These are phyloP conservation scores for Potentilla sterilis DNA, from an alignment of 306 rosid species.

Conservation along the genomic window DNA sequence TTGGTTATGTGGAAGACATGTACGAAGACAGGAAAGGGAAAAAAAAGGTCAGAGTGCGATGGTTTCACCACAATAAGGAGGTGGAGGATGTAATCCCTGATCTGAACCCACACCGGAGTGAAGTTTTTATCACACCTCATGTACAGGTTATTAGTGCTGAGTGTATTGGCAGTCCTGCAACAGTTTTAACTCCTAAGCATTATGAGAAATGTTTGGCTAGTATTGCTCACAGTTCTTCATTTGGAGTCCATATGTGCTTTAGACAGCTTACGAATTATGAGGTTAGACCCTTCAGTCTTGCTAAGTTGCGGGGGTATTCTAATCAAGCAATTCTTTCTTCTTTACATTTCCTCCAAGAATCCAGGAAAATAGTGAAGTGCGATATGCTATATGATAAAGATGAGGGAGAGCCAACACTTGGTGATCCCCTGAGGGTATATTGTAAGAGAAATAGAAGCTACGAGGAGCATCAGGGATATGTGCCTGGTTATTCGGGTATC, in stretches of 20 bases:
- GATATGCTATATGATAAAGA: slow-evolving; percentile 34
- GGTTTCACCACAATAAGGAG: slow-evolving; percentile 75
- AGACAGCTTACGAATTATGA: slow-evolving; percentile 61
- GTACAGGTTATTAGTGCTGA: slow-evolving; percentile 81
- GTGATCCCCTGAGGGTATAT: slow-evolving; percentile 37
- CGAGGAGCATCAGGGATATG: slow-evolving; percentile 36
- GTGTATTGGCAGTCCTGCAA: slow-evolving; percentile 77
- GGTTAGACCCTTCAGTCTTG: slow-evolving; percentile 63
- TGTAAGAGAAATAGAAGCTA: slow-evolving; percentile 45
- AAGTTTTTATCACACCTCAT: slow-evolving; percentile 79
- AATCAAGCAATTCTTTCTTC: slow-evolving; percentile 58
- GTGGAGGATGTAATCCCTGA: slow-evolving; percentile 50
- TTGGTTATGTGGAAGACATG: slow-evolving; percentile 91
- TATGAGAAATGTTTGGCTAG: slow-evolving; percentile 51
- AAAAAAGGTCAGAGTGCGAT: slow-evolving; percentile 73
- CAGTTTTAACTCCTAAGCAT: slow-evolving; percentile 72
- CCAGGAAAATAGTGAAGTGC: slow-evolving; percentile 42
- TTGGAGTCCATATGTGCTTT: slow-evolving; percentile 59
- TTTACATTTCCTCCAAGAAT: slow-evolving; percentile 33
- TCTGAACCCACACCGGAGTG: slow-evolving; percentile 57
- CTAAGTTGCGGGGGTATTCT: slow-evolving; percentile 64
- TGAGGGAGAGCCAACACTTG: slow-evolving; percentile 40
- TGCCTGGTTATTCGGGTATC: slow-evolving; percentile 34
- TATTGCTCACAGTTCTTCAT: slow-evolving; percentile 32
- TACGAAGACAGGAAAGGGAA: slow-evolving; percentile 75